A percentile compares a stretch with the other conserved stretches of the same genome.
Evolutionary conservation across 225 moss, liverwort and hornwort genomes (phyloP).

Genomic region (Polytrichum commune): DNA sequence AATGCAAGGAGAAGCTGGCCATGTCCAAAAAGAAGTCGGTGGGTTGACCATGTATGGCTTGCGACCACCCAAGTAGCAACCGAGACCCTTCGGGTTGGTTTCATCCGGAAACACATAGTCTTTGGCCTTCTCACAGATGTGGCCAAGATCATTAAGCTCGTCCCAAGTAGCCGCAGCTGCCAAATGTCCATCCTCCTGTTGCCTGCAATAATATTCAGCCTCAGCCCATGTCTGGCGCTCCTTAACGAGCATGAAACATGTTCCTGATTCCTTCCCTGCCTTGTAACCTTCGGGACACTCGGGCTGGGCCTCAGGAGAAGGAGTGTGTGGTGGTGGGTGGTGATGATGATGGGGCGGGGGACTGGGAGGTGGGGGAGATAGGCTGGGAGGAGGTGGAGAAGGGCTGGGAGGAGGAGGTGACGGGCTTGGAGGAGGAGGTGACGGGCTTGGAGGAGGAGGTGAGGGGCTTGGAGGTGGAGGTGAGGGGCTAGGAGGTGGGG

Average conservation of each 20-base stretch:
- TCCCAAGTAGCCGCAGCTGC: constrained; percentile 35
- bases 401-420: not conserved
- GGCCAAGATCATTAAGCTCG: constrained; percentile 37
- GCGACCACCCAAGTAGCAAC: constrained; percentile 49
- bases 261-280: constrained; percentile 11
- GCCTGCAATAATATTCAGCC: constrained; percentile 36
- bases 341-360: constrained; percentile 12
- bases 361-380: not conserved
- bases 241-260: constrained; percentile 36
- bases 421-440: not conserved
- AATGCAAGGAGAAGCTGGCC: constrained; percentile 37
- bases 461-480: constrained; percentile 4
- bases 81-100: constrained; percentile 20
- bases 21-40: constrained; percentile 32
- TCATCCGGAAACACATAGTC: constrained; percentile 9
- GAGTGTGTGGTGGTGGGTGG: not conserved
- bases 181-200: constrained; percentile 36
- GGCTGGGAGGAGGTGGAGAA: not conserved
- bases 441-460: not conserved
- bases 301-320: not conserved
- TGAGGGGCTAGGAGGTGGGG: constrained; percentile 9
- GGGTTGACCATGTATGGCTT: constrained; percentile 24
- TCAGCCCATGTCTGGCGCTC: constrained; percentile 32
- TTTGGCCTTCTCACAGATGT: constrained; percentile 16
- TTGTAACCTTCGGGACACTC: constrained; percentile 29